Conservation (phyloP, 148 eudicot genomes). For the Arctostaphylos glauca region DNA sequence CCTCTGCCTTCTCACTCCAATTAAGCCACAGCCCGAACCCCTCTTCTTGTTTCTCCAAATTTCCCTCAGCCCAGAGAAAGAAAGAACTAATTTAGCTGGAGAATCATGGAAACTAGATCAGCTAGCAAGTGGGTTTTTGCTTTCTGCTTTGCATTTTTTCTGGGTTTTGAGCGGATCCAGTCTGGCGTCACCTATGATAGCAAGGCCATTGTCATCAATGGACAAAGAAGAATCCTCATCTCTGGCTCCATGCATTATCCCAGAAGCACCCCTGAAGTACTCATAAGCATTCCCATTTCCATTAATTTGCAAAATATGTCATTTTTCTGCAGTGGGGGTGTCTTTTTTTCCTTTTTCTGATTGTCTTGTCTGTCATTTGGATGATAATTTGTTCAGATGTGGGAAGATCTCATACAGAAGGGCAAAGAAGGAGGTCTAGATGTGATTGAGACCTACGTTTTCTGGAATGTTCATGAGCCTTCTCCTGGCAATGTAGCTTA, state of each 20-base stretch:
- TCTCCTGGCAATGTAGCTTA: slow-evolving; percentile 72
- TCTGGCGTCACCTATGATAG: slow-evolving; percentile 63
- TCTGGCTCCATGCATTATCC: slow-evolving; percentile 94
- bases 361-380: slow-evolving; percentile 3
- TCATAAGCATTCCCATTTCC: neutral
- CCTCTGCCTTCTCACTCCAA: neutral
- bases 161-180: slow-evolving; percentile 36
- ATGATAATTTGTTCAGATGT: slow-evolving; percentile 49
- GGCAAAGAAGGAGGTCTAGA: slow-evolving; percentile 85
- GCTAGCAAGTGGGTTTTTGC: slow-evolving; percentile 36
- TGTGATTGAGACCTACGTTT: slow-evolving; percentile 83
- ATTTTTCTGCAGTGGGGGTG: neutral
- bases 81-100: neutral
- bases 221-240: slow-evolving; percentile 63
- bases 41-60: slow-evolving; percentile 7
- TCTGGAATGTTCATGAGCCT: slow-evolving; percentile 91
- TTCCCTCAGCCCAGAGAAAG: slow-evolving; percentile 9
- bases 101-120: slow-evolving; percentile 24
- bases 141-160: slow-evolving; percentile 26
- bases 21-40: neutral
- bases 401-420: slow-evolving; percentile 91
- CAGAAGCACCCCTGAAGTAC: slow-evolving; percentile 91
- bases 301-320: neutral
- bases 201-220: slow-evolving; percentile 65
- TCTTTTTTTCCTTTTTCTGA: neutral